phyloP scores from a whole-genome alignment of 108 stramenopile genomes.

The Seminavis robusta region DNA sequence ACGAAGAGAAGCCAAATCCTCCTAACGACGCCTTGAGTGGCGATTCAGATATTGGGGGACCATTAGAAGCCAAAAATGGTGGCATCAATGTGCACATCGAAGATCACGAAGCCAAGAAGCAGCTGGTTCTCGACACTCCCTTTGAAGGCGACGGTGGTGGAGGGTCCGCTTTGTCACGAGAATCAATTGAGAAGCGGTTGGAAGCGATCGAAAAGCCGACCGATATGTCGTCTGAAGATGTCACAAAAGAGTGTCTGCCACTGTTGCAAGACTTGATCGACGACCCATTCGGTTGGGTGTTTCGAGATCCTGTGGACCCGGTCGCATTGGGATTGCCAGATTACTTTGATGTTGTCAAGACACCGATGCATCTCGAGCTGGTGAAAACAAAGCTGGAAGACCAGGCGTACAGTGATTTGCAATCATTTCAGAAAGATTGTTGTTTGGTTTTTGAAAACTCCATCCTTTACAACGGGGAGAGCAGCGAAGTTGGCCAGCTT shows the following conservation, averaged over 20 bases:
- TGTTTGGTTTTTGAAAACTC: slow-evolving; percentile 84
- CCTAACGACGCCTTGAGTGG: too few relatives aligned
- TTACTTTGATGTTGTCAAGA: slow-evolving; percentile 92
- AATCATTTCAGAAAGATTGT: slow-evolving; percentile 59
- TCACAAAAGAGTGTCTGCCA: slow-evolving; percentile 77
- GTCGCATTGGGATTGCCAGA: slow-evolving; percentile 90
- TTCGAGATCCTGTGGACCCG: slow-evolving; percentile 92
- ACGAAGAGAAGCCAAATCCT: too few relatives aligned
- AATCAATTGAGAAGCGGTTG: slow-evolving; percentile 60
- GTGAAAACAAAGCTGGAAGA: slow-evolving; percentile 78
- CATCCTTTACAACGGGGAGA: slow-evolving; percentile 82
- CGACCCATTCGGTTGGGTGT: slow-evolving; percentile 86
- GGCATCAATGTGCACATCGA: too few relatives aligned
- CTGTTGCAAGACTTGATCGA: slow-evolving; percentile 76
- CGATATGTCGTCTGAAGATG: slow-evolving; percentile 63
- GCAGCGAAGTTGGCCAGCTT: slow-evolving; percentile 76
- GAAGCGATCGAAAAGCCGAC: slow-evolving; percentile 61
- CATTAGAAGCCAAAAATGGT: too few relatives aligned
- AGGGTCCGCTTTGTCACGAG: slow-evolving; percentile 42
- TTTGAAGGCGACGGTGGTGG: slow-evolving; percentile 7
- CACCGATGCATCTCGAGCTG: slow-evolving; percentile 79
- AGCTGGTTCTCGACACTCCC: too few relatives aligned
- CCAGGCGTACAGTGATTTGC: slow-evolving; percentile 66
- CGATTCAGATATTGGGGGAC: too few relatives aligned
- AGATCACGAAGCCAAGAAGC: too few relatives aligned